Conservation (phyloP, 2,329 filamentous ascomycete genomes). For the Neonectria magnoliae region DNA sequence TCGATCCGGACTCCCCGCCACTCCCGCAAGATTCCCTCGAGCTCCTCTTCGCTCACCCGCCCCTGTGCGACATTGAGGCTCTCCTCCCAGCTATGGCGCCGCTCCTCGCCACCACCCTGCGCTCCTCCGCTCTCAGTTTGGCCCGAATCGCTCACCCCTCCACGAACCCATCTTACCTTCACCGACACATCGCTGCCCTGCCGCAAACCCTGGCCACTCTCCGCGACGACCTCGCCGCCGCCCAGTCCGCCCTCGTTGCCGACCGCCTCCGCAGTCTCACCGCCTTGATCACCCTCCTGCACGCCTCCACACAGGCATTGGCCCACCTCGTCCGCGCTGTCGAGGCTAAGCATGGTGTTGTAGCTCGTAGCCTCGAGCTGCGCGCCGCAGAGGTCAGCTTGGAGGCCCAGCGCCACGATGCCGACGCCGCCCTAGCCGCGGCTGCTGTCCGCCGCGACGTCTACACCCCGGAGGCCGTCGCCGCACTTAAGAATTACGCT, state of each 20-base stretch:
- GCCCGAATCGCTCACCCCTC: slow-evolving; percentile 59
- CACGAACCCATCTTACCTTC: slow-evolving; percentile 66
- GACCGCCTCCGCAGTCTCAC: slow-evolving; percentile 53
- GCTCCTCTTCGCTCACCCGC: slow-evolving; percentile 61
- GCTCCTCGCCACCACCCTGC: slow-evolving; percentile 61
- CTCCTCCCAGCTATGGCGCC: slow-evolving; percentile 60
- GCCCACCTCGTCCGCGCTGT: slow-evolving; percentile 59
- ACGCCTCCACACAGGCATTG: slow-evolving; percentile 52
- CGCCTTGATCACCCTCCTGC: slow-evolving; percentile 52
- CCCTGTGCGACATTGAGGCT: slow-evolving; percentile 57
- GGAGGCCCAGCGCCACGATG: slow-evolving; percentile 53
- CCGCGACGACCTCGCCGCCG: slow-evolving; percentile 42
- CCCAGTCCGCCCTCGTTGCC: slow-evolving; percentile 47
- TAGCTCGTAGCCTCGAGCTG: slow-evolving; percentile 63
- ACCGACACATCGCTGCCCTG: slow-evolving; percentile 64
- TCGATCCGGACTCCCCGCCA: slow-evolving; percentile 47
- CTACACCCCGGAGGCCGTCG: slow-evolving; percentile 56
- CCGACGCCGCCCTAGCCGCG: slow-evolving; percentile 50
- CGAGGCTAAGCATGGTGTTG: slow-evolving; percentile 64
- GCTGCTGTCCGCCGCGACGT: slow-evolving; percentile 50
- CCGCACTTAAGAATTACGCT: slow-evolving; percentile 58
- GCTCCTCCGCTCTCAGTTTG: slow-evolving; percentile 58
- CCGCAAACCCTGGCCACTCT: slow-evolving; percentile 53
- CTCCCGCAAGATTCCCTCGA: slow-evolving; percentile 50
- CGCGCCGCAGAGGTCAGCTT: slow-evolving; percentile 57